phyloP scores from a whole-genome alignment of 129 eudicot species.

The Artemisia annua region DNA sequence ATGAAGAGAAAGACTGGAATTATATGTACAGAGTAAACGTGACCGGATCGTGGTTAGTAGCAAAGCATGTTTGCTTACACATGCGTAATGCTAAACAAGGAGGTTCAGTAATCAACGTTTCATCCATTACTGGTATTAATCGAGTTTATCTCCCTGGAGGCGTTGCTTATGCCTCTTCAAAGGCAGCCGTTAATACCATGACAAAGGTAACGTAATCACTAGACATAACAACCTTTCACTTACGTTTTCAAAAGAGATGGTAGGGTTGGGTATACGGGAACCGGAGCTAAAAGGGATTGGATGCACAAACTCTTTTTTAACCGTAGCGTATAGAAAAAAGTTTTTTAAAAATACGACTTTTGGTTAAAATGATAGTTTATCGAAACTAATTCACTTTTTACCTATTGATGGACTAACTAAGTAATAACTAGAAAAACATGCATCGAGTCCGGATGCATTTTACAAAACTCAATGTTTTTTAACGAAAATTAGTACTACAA shows the following conservation, averaged over 20 bases:
- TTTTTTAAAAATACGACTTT: no score
- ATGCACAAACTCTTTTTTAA: no score
- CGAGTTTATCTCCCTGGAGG: slow-evolving; percentile 41
- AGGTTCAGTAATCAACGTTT: slow-evolving; percentile 52
- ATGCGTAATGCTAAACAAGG: slow-evolving; percentile 45
- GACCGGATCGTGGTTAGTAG: slow-evolving; percentile 57
- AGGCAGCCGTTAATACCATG: slow-evolving; percentile 39
- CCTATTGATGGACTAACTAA: no score
- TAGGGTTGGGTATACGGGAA: no score
- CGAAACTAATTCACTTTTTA: no score
- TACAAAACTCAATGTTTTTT: no score
- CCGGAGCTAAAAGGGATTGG: no score
- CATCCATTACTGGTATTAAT: slow-evolving; percentile 46
- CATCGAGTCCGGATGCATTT: no score
- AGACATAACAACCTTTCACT: not conserved
- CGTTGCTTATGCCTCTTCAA: slow-evolving; percentile 45
- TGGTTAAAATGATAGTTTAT: no score
- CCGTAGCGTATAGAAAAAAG: no score
- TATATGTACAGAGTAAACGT: slow-evolving; percentile 40
- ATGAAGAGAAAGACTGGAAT: slow-evolving; percentile 53
- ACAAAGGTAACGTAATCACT: slow-evolving; percentile 38
- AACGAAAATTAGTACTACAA: no score
- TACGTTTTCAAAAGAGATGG: not conserved
- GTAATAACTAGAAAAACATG: no score
- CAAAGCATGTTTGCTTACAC: slow-evolving; percentile 47